phyloP scores from a whole-genome alignment of 2,329 filamentous ascomycete genomes.

The Sporothrix luriei region DNA sequence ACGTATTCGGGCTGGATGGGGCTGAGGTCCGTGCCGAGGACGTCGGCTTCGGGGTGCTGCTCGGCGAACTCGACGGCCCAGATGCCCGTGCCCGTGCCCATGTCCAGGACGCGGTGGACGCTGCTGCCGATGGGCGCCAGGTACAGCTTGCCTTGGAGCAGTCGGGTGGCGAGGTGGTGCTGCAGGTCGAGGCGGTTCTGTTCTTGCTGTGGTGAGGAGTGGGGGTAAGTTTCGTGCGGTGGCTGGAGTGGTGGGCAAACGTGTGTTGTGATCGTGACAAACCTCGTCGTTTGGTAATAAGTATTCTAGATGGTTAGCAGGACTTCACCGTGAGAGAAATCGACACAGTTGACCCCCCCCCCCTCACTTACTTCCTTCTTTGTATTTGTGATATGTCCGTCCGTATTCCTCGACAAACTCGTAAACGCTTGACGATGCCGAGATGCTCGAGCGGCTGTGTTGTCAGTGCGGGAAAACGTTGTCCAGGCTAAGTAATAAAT shows the following conservation, averaged over 20 bases:
- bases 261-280: neutral
- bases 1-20: conserved; percentile 54
- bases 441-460: conserved; percentile 31
- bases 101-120: conserved; percentile 30
- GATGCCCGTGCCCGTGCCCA: conserved; percentile 37
- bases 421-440: conserved; percentile 29
- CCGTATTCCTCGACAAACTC: conserved; percentile 33
- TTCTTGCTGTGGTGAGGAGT: conserved; percentile 21
- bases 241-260: neutral
- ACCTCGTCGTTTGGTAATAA: conserved; percentile 32
- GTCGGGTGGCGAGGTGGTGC: conserved; percentile 28
- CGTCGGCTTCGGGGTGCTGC: conserved; percentile 42
- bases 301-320: conserved; percentile 24
- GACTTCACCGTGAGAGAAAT: neutral
- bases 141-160: conserved; percentile 27
- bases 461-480: conserved; percentile 22
- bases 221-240: too few species aligned
- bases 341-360: neutral
- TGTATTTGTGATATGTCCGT: conserved; percentile 33
- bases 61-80: conserved; percentile 36
- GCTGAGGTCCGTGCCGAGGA: conserved; percentile 53
- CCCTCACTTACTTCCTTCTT: conserved; percentile 30
- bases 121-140: conserved; percentile 1
- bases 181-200: conserved; percentile 33
- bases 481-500: too few species aligned